These are phyloP conservation scores for Annona squamosa DNA, from an alignment of 164 flowering plant genomes.

Conservation along the genomic window DNA sequence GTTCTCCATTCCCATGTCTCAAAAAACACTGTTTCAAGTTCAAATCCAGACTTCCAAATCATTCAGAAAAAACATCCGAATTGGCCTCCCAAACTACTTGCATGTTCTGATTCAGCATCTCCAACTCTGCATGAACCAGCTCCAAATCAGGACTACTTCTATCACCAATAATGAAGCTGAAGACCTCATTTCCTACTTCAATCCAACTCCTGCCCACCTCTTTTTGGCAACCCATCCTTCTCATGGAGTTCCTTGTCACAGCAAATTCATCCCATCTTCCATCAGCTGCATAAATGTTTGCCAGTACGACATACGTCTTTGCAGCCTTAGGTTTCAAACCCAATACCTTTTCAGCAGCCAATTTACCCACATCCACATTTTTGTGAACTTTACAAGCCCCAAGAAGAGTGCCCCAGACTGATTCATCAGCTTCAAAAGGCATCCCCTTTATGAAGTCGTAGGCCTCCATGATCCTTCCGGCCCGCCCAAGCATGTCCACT, in stretches of 20 bases:
- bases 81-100: constrained; percentile 38
- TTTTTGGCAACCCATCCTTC: constrained; percentile 39
- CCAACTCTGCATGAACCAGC: constrained; percentile 36
- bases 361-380: constrained; percentile 37
- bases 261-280: constrained; percentile 73
- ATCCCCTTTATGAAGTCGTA: constrained; percentile 49
- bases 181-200: constrained; percentile 48
- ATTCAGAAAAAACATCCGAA: constrained; percentile 21
- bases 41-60: constrained; percentile 28
- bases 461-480: constrained; percentile 68
- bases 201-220: constrained; percentile 88
- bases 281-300: constrained; percentile 68
- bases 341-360: constrained; percentile 42
- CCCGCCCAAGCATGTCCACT: constrained; percentile 81
- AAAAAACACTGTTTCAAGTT: neutral
- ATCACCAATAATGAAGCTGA: constrained; percentile 62
- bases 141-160: constrained; percentile 32
- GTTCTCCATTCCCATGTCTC: neutral
- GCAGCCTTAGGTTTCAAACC: constrained; percentile 42
- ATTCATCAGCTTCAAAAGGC: constrained; percentile 67
- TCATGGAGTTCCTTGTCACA: constrained; percentile 49
- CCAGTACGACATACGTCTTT: constrained; percentile 47
- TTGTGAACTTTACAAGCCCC: constrained; percentile 75
- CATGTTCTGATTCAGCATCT: constrained; percentile 36
- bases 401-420: constrained; percentile 83